phyloP scores from a whole-genome alignment of 2,329 filamentous ascomycete species.

The Lecanicillium sp. region DNA sequence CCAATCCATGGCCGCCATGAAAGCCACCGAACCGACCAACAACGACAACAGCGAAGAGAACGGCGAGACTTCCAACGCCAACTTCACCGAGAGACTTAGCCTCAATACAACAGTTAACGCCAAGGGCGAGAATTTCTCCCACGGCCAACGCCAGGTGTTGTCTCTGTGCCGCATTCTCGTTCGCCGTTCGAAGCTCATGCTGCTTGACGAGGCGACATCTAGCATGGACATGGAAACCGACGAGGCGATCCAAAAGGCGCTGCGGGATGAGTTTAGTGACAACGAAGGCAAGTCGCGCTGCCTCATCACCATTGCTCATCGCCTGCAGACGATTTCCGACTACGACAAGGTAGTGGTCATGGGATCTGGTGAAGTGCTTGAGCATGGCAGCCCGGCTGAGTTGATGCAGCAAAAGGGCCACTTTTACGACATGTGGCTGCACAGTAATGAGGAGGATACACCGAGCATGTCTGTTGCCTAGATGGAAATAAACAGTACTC shows the following conservation, averaged over 20 bases:
- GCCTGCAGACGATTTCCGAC: slow-evolving; percentile 49
- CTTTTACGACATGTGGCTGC: slow-evolving; percentile 47
- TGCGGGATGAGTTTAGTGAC: slow-evolving; percentile 37
- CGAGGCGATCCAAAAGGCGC: slow-evolving; percentile 42
- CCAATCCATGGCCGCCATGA: slow-evolving; percentile 47
- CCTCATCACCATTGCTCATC: slow-evolving; percentile 49
- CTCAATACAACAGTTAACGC: slow-evolving; percentile 41
- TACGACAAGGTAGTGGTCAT: slow-evolving; percentile 52
- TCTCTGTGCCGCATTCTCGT: slow-evolving; percentile 49
- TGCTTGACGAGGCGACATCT: slow-evolving; percentile 51
- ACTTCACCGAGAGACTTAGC: slow-evolving; percentile 17
- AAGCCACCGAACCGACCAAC: slow-evolving; percentile 26
- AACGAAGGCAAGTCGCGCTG: slow-evolving; percentile 36
- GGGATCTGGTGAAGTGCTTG: slow-evolving; percentile 42
- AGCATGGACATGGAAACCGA: slow-evolving; percentile 53
- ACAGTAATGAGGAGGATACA: slow-evolving; percentile 34
- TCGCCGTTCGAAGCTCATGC: slow-evolving; percentile 44
- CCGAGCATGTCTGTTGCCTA: no score
- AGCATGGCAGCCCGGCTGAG: slow-evolving; percentile 42
- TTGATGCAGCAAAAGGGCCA: slow-evolving; percentile 35
- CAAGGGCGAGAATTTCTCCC: slow-evolving; percentile 47
- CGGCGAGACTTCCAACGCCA: slow-evolving; percentile 11
- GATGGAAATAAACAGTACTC: no score
- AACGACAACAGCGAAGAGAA: slow-evolving; percentile 10
- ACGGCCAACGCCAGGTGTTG: slow-evolving; percentile 50